Conservation (phyloP, 768 basidiomycete genomes). For the Dioszegia aurantiaca region DNA sequence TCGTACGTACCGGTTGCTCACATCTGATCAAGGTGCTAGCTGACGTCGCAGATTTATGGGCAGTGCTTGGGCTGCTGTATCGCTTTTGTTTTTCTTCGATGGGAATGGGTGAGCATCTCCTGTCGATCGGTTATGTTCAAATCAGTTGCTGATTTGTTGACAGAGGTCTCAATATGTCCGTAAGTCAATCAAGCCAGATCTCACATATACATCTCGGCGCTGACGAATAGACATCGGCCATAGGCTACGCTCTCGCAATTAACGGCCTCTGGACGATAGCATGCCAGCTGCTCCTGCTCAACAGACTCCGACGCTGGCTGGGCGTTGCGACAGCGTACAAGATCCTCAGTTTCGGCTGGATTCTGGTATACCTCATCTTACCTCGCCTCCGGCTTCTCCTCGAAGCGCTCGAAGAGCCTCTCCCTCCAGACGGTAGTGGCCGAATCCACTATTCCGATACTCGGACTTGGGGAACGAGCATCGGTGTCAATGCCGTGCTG, state of each 20-base stretch:
- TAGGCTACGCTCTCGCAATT: constrained; percentile 44
- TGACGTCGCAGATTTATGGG: constrained; percentile 39
- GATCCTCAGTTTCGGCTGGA: constrained; percentile 44
- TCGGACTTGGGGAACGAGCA: constrained; percentile 35
- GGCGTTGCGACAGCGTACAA: constrained; percentile 44
- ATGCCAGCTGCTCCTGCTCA: constrained; percentile 44
- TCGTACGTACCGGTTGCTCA: too few relatives aligned
- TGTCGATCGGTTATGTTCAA: not conserved
- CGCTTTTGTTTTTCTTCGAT: constrained; percentile 49
- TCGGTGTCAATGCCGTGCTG: constrained; percentile 40
- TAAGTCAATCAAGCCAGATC: constrained; percentile 8
- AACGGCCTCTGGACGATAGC: constrained; percentile 49
- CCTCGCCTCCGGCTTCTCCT: constrained; percentile 39
- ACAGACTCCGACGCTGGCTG: constrained; percentile 35
- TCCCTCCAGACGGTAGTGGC: constrained; percentile 23
- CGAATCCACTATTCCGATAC: constrained; percentile 17
- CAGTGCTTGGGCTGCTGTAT: constrained; percentile 47
- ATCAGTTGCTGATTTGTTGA: constrained; percentile 7
- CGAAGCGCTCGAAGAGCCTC: constrained; percentile 34
- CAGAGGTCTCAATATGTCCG: constrained; percentile 49
- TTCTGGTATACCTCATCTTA: constrained; percentile 40
- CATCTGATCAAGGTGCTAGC: too few relatives aligned
- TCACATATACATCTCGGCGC: too few relatives aligned
- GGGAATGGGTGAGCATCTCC: constrained; percentile 37
- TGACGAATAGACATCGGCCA: constrained; percentile 28